Percentiles rank a stretch among this genome's conserved stretches.
Evolutionary conservation across 805 yeast genomes (phyloP).

Genomic region (Suhomyces kilbournensis): DNA sequence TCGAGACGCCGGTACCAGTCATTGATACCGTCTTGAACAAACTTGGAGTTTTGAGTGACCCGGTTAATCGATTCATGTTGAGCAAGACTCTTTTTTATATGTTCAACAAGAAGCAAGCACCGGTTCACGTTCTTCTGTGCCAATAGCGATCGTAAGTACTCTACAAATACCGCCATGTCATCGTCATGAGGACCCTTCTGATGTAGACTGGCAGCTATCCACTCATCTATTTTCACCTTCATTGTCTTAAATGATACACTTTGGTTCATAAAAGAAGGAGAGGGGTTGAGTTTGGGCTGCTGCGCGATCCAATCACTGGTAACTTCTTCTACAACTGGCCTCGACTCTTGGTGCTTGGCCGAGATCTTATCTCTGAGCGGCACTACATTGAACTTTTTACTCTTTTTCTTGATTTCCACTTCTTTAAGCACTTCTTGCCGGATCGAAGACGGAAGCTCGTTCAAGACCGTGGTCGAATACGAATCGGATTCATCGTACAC

Average conservation of each 20-base stretch:
- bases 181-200: conserved; percentile 37
- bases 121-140: conserved; percentile 13
- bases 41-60: neutral
- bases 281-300: conserved; percentile 12
- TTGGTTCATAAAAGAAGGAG: conserved; percentile 8
- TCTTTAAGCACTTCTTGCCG: conserved; percentile 36
- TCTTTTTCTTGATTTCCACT: conserved; percentile 25
- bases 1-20: conserved; percentile 17
- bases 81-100: conserved; percentile 7
- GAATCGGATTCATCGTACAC: conserved; percentile 23
- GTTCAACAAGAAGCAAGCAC: conserved; percentile 15
- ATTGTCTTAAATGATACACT: conserved; percentile 2
- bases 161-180: conserved; percentile 23
- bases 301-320: conserved; percentile 20
- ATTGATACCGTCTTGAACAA: conserved; percentile 11
- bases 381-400: conserved; percentile 22
- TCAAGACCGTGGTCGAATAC: conserved; percentile 34
- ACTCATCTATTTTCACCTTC: conserved; percentile 17
- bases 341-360: conserved; percentile 8
- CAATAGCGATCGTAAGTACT: conserved; percentile 17
- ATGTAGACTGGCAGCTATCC: conserved; percentile 25
- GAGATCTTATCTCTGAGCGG: conserved; percentile 27
- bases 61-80: conserved; percentile 7
- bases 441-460: conserved; percentile 39
- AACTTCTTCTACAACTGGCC: conserved; percentile 13